phyloP scores from a whole-genome alignment of 129 eudicot species.

The Oenanthe sinensis region DNA sequence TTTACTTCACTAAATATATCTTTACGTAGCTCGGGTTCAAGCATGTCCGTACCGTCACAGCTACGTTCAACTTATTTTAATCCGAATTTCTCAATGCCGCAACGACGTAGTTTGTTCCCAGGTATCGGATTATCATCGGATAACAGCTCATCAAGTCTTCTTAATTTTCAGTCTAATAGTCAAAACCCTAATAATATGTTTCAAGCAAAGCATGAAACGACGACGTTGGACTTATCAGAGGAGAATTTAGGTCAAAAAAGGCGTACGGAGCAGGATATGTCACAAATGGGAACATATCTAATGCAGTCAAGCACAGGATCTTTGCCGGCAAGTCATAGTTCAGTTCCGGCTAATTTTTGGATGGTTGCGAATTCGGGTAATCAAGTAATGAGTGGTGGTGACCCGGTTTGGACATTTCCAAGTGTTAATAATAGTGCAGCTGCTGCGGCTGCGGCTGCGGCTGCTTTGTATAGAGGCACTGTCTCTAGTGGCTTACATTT shows the following conservation, averaged over 20 bases:
- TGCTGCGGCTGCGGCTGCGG: conserved; percentile 1
- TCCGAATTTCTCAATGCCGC: conserved; percentile 59
- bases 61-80: conserved; percentile 61
- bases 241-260: conserved; percentile 45
- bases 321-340: conserved; percentile 39
- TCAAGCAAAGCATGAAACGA: conserved; percentile 50
- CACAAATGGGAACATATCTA: conserved; percentile 60
- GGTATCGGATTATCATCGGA: conserved; percentile 54
- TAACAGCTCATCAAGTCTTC: conserved; percentile 32
- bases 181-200: conserved; percentile 37
- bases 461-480: conserved; percentile 67
- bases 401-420: conserved; percentile 88
- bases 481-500: conserved; percentile 82
- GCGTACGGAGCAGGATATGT: conserved; percentile 39
- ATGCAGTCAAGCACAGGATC: conserved; percentile 60
- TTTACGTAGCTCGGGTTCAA: conserved; percentile 87
- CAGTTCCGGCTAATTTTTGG: conserved; percentile 92
- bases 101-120: conserved; percentile 44
- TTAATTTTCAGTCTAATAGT: conserved; percentile 48
- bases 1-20: conserved; percentile 86
- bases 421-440: conserved; percentile 39
- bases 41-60: conserved; percentile 82
- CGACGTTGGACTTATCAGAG: conserved; percentile 41
- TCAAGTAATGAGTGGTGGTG: conserved; percentile 66
- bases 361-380: conserved; percentile 70